These are phyloP conservation scores for Sugiyamaella xylanicola DNA, from an alignment of 1,139 yeast species.

Conservation along the genomic window DNA sequence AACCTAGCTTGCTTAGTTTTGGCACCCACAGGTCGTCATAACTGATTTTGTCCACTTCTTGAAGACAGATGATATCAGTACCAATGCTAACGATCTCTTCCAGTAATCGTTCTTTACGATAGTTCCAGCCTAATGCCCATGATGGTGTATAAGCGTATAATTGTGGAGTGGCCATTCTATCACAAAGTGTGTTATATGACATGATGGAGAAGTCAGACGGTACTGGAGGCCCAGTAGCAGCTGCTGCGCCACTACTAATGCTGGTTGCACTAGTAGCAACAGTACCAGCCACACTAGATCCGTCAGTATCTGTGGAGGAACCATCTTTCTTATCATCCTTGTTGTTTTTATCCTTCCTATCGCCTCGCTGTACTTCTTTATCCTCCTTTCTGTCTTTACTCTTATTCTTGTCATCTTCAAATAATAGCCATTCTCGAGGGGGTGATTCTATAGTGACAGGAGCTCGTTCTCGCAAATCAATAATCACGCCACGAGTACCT, in stretches of 20 bases:
- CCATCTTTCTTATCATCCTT: constrained; percentile 30
- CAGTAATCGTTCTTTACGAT: constrained; percentile 72
- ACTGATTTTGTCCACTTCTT: constrained; percentile 89
- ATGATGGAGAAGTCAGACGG: constrained; percentile 62
- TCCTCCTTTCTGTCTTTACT: not conserved
- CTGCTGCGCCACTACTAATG: constrained; percentile 22
- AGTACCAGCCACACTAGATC: constrained; percentile 1
- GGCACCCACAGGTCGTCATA: constrained; percentile 88
- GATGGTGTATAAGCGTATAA: constrained; percentile 94
- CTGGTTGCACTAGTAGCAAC: constrained; percentile 18
- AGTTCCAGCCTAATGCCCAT: constrained; percentile 97
- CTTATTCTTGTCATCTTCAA: constrained; percentile 51
- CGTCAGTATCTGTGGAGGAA: not conserved
- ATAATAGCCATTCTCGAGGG: constrained; percentile 79
- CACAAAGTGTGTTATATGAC: constrained; percentile 91
- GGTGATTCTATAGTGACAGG: constrained; percentile 66
- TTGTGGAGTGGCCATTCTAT: constrained; percentile 90
- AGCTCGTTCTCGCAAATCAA: constrained; percentile 78
- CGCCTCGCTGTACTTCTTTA: not conserved
- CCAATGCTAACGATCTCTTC: constrained; percentile 67
- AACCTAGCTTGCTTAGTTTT: constrained; percentile 69
- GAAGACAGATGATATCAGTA: constrained; percentile 84
- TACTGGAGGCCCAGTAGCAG: constrained; percentile 5
- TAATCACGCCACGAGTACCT: constrained; percentile 83
- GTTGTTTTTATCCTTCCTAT: constrained; percentile 34